Evolutionary conservation across 2,329 filamentous ascomycete species (phyloP), one percentile per base, ranked within the genome.

Genomic region (Microdochium trichocladiopsis): DNA sequence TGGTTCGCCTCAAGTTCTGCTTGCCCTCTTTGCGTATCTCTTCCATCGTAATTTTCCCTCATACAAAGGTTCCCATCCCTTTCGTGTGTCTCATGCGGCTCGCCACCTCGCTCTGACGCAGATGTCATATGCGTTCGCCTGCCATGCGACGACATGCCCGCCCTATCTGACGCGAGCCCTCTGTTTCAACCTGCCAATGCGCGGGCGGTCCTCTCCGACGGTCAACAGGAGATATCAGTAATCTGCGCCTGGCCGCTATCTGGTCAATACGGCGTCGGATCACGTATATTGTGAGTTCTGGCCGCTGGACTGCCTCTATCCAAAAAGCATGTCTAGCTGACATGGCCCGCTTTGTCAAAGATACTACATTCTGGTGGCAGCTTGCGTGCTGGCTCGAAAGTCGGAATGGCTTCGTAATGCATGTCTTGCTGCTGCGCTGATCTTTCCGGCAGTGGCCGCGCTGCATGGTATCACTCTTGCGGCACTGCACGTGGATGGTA

Each of bases 381-480:
- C 82, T 2, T 87, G 83, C 59, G 74, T 87, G 3, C 65, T 87
- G 48, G 82, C 79, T n/a, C 74, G 82, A 49, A 83, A 80, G 57
- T 67, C 69, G 25, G 77, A 81, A 64, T 86, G 82, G 82, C 71
- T 87, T 3, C 74, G 78, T 50, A 80, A 80, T 57, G 80, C 84
- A 11, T 85, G 80, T 61, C 66, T 87, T 33, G 84, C 83, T 6
- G 83, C 80, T 14, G 83, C 79, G 4, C 68, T 84, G 57, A 69
- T 86, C 33, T 72, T 87, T 45, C 84, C 84, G 0, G 80, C 82
- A 10, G 77, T 86, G 4, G 82, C 83, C 28, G 80, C 84, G 8
- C 61, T 87, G 3, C 84, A 88, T 56, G 80, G 72, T 25, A 80
- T 87, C 57, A 78, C 83, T 12, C 72, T 87, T 6, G 77, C 82